phyloP scores from a whole-genome alignment of 2,329 filamentous ascomycete species.

The Hypomyces perniciosus region DNA sequence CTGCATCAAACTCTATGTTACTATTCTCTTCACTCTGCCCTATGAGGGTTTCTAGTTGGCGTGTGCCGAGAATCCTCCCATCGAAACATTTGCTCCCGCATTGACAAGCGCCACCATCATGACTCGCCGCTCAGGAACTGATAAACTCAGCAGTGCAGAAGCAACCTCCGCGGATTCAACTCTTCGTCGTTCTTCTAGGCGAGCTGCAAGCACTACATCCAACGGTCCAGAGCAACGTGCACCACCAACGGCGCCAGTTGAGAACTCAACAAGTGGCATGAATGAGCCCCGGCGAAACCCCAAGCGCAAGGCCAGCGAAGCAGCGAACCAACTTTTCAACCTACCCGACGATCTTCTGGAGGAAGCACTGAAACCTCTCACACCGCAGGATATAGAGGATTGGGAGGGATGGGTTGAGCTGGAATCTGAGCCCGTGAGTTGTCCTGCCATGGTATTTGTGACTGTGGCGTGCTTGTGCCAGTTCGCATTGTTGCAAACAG shows the following conservation, averaged over 20 bases:
- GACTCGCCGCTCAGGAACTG: no score
- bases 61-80: no score
- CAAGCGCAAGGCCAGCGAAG: constrained; percentile 39
- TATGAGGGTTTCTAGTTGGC: no score
- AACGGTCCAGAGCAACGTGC: background rate
- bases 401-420: constrained; percentile 78
- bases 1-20: no score
- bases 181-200: constrained; percentile 11
- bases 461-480: background rate
- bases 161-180: background rate
- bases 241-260: background rate
- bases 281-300: constrained; percentile 31
- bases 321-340: constrained; percentile 22
- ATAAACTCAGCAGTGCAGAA: no score
- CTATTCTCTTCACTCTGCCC: no score
- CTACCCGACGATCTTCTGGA: constrained; percentile 38
- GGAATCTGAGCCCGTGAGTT: constrained; percentile 79
- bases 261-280: constrained; percentile 12
- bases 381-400: constrained; percentile 46
- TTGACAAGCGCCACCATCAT: no score
- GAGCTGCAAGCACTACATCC: background rate
- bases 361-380: constrained; percentile 42
- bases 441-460: background rate
- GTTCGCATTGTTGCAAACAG: background rate
- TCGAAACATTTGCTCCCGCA: no score